These are phyloP conservation scores for Yamadazyma epiphylla DNA, from an alignment of 1,139 yeast genomes.

Conservation along the genomic window DNA sequence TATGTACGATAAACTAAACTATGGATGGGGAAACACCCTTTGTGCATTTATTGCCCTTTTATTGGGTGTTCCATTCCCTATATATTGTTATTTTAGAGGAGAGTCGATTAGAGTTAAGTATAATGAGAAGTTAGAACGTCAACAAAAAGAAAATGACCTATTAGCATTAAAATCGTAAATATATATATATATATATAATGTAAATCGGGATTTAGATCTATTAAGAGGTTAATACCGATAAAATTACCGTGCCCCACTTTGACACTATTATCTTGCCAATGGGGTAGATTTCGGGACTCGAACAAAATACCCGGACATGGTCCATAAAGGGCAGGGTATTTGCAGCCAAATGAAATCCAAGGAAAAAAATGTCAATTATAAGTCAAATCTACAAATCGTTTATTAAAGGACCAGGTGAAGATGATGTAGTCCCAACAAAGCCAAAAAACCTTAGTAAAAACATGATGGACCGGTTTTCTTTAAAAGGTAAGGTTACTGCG, in stretches of 20 bases:
- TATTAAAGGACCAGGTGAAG: conserved; percentile 20
- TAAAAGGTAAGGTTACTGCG: conserved; percentile 75
- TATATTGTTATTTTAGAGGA: conserved; percentile 38
- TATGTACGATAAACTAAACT: conserved; percentile 37
- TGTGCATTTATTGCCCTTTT: conserved; percentile 37
- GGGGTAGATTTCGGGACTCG: too few species aligned
- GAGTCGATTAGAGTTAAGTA: conserved; percentile 36
- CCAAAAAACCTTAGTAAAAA: conserved; percentile 20
- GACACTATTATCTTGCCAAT: too few species aligned
- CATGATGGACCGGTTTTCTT: conserved; percentile 47
- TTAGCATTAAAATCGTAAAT: too few species aligned
- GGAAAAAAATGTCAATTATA: conserved; percentile 1
- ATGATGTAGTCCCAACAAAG: conserved; percentile 18
- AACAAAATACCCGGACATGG: too few species aligned
- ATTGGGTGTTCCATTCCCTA: conserved; percentile 43
- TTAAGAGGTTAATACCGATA: too few species aligned
- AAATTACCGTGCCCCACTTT: too few species aligned
- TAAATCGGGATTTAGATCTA: too few species aligned
- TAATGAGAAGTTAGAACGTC: conserved; percentile 28
- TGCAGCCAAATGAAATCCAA: too few species aligned
- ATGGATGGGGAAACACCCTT: conserved; percentile 47
- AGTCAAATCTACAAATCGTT: conserved; percentile 13
- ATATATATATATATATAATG: too few species aligned
- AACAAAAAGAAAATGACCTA: too few species aligned
- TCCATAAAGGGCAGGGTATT: too few species aligned